phyloP scores from a whole-genome alignment of 768 basidiomycete species.

The Mycena galopus region DNA sequence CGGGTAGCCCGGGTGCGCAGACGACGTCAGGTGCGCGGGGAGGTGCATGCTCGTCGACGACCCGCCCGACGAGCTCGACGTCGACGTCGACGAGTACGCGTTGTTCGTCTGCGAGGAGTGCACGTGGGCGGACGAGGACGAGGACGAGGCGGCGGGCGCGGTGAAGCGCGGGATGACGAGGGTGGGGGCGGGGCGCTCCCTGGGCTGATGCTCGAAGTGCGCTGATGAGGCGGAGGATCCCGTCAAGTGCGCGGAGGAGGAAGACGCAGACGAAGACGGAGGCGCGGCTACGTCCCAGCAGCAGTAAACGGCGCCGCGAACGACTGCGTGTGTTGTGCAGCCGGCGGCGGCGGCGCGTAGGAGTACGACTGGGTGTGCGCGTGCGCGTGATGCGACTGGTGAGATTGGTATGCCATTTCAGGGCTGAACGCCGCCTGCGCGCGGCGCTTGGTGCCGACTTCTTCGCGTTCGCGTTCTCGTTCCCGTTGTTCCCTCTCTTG shows the following conservation, averaged over 20 bases:
- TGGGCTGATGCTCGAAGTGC: not conserved
- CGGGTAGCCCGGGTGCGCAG: not conserved
- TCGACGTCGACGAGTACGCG: not conserved
- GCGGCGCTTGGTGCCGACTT: conserved; percentile 24
- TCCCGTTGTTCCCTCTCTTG: not conserved
- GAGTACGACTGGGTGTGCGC: not conserved
- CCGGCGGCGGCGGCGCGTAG: not conserved
- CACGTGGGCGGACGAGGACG: too few species aligned
- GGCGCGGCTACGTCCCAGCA: too few species aligned
- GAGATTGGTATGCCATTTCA: too few species aligned
- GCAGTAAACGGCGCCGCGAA: too few species aligned
- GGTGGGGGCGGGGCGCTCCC: conserved; percentile 25
- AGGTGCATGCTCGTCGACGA: too few species aligned
- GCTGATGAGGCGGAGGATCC: not conserved
- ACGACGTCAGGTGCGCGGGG: too few species aligned
- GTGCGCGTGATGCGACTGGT: conserved; percentile 25
- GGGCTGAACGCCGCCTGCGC: conserved; percentile 36
- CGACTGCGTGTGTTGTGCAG: too few species aligned
- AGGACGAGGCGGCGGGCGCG: not conserved
- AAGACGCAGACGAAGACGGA: too few species aligned
- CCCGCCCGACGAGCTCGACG: too few species aligned
- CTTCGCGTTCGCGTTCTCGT: not conserved
- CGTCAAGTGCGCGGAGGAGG: too few species aligned
- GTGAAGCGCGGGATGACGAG: conserved; percentile 32
- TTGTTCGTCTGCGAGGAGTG: not conserved